These are phyloP conservation scores for Tulasnella sp. DNA, from an alignment of 768 basidiomycete genomes.

Conservation along the genomic window DNA sequence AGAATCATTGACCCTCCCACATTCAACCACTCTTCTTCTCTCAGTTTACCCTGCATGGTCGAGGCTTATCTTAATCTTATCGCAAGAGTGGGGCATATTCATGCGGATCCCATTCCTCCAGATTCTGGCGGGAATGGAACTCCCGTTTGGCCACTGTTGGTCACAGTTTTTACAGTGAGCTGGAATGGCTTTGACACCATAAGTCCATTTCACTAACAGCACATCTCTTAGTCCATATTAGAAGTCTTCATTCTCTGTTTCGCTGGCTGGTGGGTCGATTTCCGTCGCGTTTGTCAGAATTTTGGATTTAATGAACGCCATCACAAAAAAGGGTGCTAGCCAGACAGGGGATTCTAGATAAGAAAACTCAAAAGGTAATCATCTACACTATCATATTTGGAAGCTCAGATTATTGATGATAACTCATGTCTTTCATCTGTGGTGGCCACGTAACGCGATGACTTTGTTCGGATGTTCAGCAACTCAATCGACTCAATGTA, in stretches of 20 bases:
- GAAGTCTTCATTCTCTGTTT: slow-evolving; percentile 80
- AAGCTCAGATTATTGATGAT: background rate
- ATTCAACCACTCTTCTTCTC: too few relatives aligned
- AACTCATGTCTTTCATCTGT: too few relatives aligned
- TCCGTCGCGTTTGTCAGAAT: background rate
- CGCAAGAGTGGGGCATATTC: too few relatives aligned
- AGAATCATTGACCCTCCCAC: too few relatives aligned
- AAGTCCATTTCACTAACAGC: background rate
- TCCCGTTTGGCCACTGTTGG: slow-evolving; percentile 36
- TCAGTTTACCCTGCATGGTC: too few relatives aligned
- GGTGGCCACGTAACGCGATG: background rate
- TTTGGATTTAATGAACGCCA: background rate
- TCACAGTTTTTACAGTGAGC: slow-evolving; percentile 47
- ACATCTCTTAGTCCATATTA: slow-evolving; percentile 55
- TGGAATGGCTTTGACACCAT: slow-evolving; percentile 16
- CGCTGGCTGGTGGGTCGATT: slow-evolving; percentile 40
- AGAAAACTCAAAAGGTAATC: slow-evolving; percentile 69
- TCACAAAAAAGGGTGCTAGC: slow-evolving; percentile 46
- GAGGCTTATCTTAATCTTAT: too few relatives aligned
- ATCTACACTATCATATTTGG: slow-evolving; percentile 17
- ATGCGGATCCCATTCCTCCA: too few relatives aligned
- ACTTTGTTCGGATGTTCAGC: slow-evolving; percentile 28
- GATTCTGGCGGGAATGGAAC: slow-evolving; percentile 7
- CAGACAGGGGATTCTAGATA: slow-evolving; percentile 67
- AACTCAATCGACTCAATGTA: slow-evolving; percentile 71